Base-by-base conservation (phyloP, 2,329 filamentous ascomycete species). In the Thielaviopsis punctulata region DNA sequence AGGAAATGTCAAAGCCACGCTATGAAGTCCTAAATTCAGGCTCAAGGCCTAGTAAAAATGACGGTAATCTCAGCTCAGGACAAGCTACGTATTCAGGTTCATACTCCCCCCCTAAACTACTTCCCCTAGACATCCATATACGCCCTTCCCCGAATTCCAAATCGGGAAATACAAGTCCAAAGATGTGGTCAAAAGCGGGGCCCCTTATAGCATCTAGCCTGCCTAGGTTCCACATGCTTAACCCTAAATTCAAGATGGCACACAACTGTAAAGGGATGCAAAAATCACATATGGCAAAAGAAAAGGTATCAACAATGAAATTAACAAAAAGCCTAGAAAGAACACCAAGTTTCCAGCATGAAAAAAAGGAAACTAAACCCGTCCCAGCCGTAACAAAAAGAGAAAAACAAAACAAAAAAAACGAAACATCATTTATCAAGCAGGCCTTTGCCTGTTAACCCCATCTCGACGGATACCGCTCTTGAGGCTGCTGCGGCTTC, bases 391-490 rank as follows among this genome's bases (percentile, higher is more conserved):
- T n/a, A n/a, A n/a, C n/a, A n/a, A n/a, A n/a, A n/a, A n/a, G n/a
- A n/a, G n/a, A n/a, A n/a, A n/a, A n/a, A n/a, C n/a, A n/a, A n/a
- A n/a, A n/a, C n/a, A n/a, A n/a, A n/a, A n/a, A n/a, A n/a, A n/a
- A n/a, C n/a, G n/a, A n/a, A n/a, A n/a, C n/a, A n/a, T n/a, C n/a
- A n/a, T n/a, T n/a, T n/a, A n/a, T n/a, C n/a, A n/a, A n/a, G 13
- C 30, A 27, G 6, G 10, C 6, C 25, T 27, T 27, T 27, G 15
- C 19, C 9, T 43, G 25, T 30, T 25, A 24, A 9, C 44, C 33
- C 51, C 51, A 52, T 52, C 51, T 52, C 21, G 45, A 33, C 13
- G 51, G 51, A 21, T 52, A 52, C 10, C 51, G 27, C 45, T 52
- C 51, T 21, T 52, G 25, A 3, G 30, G 30, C 19, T 33, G 43